Evolutionary conservation across 1,284 basidiomycete species (phyloP), one percentile per base, ranked within the genome.

Genomic region (Heterobasidion parviporum): DNA sequence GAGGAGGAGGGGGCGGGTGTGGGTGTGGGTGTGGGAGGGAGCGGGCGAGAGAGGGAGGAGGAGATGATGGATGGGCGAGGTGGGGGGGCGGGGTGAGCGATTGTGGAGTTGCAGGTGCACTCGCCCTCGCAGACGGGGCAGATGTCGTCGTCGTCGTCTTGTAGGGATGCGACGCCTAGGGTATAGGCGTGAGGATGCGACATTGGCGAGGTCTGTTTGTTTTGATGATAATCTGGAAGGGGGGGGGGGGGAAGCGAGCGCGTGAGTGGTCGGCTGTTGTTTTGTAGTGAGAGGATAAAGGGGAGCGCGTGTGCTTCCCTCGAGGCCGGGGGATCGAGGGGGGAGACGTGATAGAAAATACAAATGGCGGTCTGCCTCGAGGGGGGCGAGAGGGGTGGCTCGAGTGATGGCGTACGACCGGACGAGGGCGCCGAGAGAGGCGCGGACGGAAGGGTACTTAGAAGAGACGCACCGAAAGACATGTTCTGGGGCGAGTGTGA

Each of bases 111-210:
- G 75, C 88, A 91, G 41, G 85, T 89, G 74, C 88, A 91, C 65
- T 88, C 83, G 66, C 85, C 84, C 77, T 89, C 88, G 86, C 88
- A 91, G 61, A 90, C 86, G 16, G 86, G 87, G 69, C 88, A 91
- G 59, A 90, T 88, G 68, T 89, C 83, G 81, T 82, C 79, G 76
- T 89, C 86, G 68, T 74, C 73, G 55, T 87, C 84, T 73, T 82
- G 63, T 61, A 67, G 66, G 66, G 65, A 68, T 70, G 63, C 65
- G 68, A 62, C 63, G 76, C 68, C 79, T 77, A 79, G 68, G 75
- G 79, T 84, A 83, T 81, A 74, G 76, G 80, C 68, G 74, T 79
- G 77, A 81, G 82, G 71, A 82, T 76, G 70, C 76, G 82, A 74
- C 83, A 87, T 81, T 75, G 75, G 62, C 73, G 77, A 68, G 76